phyloP scores from a whole-genome alignment of 208 protist species.

The Leishmania aethiopica region DNA sequence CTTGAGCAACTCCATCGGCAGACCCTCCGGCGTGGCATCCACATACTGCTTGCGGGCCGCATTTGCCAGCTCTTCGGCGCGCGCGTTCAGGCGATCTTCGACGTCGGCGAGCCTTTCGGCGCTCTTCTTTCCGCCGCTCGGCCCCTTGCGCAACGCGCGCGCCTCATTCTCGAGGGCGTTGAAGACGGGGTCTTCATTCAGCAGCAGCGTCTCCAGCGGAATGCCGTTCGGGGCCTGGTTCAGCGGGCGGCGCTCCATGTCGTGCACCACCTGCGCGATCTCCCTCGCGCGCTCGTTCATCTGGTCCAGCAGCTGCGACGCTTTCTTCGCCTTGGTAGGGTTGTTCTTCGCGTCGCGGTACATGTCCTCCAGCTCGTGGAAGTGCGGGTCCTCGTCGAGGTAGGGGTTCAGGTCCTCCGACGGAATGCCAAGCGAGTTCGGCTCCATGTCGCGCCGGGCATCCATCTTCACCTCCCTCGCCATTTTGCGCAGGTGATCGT shows the following conservation, averaged over 20 bases:
- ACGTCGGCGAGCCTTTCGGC: slow-evolving; percentile 47
- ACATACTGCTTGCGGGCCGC: slow-evolving; percentile 58
- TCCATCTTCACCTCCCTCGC: slow-evolving; percentile 59
- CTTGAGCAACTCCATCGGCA: slow-evolving; percentile 59
- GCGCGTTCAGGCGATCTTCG: slow-evolving; percentile 60
- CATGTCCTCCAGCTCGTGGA: slow-evolving; percentile 74
- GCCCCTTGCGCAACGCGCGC: slow-evolving; percentile 45
- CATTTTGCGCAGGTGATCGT: slow-evolving; percentile 51
- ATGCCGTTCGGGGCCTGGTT: slow-evolving; percentile 63
- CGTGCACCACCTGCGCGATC: slow-evolving; percentile 62
- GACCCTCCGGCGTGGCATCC: slow-evolving; percentile 40
- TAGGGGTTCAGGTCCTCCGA: slow-evolving; percentile 43
- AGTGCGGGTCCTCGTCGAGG: slow-evolving; percentile 63
- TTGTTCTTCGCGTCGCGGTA: slow-evolving; percentile 66
- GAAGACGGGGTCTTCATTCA: slow-evolving; percentile 72
- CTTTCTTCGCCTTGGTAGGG: slow-evolving; percentile 46
- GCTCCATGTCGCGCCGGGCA: slow-evolving; percentile 63
- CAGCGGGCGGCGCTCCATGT: slow-evolving; percentile 45
- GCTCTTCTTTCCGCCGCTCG: slow-evolving; percentile 39
- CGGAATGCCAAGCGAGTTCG: slow-evolving; percentile 57
- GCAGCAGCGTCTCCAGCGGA: slow-evolving; percentile 57
- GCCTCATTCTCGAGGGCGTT: slow-evolving; percentile 65
- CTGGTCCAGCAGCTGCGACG: slow-evolving; percentile 63
- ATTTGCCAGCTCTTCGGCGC: slow-evolving; percentile 62
- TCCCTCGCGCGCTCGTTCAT: slow-evolving; percentile 77